Evolutionary conservation across 306 rosid genomes (phyloP), one percentile per base, ranked within the genome.

Genomic region (Canavalia ensiformis): DNA sequence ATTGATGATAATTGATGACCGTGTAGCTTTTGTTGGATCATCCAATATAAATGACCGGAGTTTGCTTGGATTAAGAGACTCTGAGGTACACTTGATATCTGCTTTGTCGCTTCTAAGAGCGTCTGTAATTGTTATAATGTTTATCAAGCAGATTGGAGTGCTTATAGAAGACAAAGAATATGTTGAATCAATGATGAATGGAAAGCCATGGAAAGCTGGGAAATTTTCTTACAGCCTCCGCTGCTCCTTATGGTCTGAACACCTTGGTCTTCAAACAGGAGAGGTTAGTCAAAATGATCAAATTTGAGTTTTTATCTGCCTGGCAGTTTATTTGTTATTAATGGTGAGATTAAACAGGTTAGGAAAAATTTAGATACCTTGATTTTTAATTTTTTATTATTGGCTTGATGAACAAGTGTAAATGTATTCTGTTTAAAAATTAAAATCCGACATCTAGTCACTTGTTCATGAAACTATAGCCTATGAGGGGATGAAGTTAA

Each of bases 41-140:
- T 97, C 99, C 56, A 96, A 96, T 81, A 93, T 96, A 84, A 96
- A 96, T 30, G 99, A 93, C 81, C 86, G 98, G 82, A 96, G 98
- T 88, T 88, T 96, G 88, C 94, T 93, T 52, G 99, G 99, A 68
- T 88, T 89, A 50, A 92, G 99, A 86, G 99, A 96, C 84, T 96
- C 99, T 58, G 97, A 96, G 98, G 99, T 96, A 86, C 80, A 51
- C 57, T 46, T 77, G 50, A 50, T 77, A 29, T 76, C 64, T 77
- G 64, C 33, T 8, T 7, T 30, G 77, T 69, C 33, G 62, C 51
- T 72, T 59, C 57, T 75, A 44, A 70, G 39, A 70, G 70, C 54
- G 33, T 42, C 29, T 70, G 62, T 49, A 71, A 80, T 66, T 69
- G 49, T 79, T 35, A 59, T 18, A 45, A 54, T 12, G 54, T 74